Evolutionary conservation across 805 yeast species (phyloP).

Genomic region (Saturnispora ahearnii): DNA sequence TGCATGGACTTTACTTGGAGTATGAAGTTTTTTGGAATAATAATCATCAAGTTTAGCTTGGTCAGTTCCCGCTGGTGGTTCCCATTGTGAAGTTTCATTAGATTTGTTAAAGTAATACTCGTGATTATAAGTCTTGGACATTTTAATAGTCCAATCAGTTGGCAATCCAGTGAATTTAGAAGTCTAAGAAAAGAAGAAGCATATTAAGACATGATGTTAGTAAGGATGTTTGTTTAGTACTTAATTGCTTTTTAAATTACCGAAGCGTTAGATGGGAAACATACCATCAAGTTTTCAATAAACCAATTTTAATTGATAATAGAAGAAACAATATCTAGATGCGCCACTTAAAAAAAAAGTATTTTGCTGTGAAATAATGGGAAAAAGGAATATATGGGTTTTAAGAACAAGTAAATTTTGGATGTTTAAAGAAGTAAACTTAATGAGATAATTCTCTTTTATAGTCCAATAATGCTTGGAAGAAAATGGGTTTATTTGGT

Average conservation of each 20-base stretch:
- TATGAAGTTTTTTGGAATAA: slow-evolving; percentile 35
- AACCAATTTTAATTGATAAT: background rate
- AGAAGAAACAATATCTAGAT: background rate
- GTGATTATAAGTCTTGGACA: slow-evolving; percentile 70
- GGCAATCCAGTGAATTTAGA: slow-evolving; percentile 66
- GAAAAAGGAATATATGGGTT: too few species aligned
- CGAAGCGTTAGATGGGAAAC: background rate
- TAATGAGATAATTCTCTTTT: too few species aligned
- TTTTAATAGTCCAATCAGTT: slow-evolving; percentile 69
- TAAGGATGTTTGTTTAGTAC: background rate
- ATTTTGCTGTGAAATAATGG: background rate
- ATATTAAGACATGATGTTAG: background rate
- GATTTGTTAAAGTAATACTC: slow-evolving; percentile 73
- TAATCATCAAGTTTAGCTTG: slow-evolving; percentile 47
- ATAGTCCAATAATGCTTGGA: too few species aligned
- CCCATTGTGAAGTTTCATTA: slow-evolving; percentile 78
- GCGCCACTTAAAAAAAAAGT: background rate
- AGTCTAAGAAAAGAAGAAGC: slow-evolving; percentile 1
- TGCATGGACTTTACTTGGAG: slow-evolving; percentile 66
- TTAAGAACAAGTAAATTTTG: too few species aligned
- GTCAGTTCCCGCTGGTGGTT: slow-evolving; percentile 81
- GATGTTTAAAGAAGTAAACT: too few species aligned
- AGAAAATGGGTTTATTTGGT: too few species aligned
- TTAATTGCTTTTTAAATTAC: background rate
- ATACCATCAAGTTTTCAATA: background rate